These are phyloP conservation scores for Trichoderma guizhouense DNA, from an alignment of 2,329 filamentous ascomycete genomes.

Conservation along the genomic window DNA sequence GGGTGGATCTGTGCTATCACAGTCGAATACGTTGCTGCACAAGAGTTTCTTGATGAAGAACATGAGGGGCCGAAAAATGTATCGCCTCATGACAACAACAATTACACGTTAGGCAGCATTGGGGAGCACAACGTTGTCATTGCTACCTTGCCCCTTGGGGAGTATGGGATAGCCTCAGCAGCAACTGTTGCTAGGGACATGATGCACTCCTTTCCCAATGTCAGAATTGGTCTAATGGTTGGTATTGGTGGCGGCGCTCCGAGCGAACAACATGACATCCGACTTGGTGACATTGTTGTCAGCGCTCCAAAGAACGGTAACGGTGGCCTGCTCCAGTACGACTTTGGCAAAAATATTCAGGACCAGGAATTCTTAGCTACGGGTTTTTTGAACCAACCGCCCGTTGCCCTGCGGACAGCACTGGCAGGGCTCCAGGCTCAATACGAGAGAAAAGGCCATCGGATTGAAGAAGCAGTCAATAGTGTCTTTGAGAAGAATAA, in stretches of 20 bases:
- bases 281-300: background rate
- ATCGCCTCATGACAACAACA: background rate
- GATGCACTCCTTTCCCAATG: background rate
- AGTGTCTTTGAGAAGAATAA: background rate
- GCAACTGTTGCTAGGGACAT: background rate
- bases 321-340: background rate
- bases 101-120: background rate
- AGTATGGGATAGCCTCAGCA: background rate
- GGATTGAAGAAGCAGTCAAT: background rate
- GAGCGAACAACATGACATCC: background rate
- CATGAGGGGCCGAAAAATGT: background rate
- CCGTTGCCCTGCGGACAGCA: background rate
- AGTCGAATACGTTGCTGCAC: background rate
- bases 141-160: background rate
- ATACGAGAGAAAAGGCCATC: background rate
- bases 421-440: background rate
- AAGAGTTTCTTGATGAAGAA: background rate
- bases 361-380: background rate
- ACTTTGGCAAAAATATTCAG: background rate
- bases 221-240: background rate
- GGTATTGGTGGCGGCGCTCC: background rate
- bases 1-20: background rate
- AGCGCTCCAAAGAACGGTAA: background rate
- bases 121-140: background rate
- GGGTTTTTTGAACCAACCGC: background rate